Evolutionary conservation across 2,329 filamentous ascomycete species (phyloP).

Genomic region (Trichoderma koningii): DNA sequence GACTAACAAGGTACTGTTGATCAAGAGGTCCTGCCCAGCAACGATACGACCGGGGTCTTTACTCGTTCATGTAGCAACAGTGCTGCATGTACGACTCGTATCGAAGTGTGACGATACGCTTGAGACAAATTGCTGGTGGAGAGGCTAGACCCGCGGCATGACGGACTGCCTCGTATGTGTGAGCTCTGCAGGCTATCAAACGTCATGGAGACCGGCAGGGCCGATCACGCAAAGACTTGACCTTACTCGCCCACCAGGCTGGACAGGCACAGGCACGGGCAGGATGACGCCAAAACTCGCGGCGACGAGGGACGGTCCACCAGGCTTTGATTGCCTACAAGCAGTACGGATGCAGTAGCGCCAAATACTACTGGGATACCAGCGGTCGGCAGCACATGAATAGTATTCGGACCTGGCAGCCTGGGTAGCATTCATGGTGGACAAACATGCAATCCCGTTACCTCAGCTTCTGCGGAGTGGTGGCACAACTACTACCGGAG

Average conservation of each 20-base stretch:
- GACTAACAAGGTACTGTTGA: too few species aligned
- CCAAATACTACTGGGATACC: too few species aligned
- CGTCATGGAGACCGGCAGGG: conserved; percentile 8
- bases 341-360: too few species aligned
- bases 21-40: too few species aligned
- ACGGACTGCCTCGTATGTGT: not conserved
- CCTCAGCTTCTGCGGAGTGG: not conserved
- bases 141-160: not conserved
- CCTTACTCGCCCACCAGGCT: conserved; percentile 1
- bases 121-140: conserved; percentile 1
- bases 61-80: too few species aligned
- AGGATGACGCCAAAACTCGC: conserved; percentile 27
- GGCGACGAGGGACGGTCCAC: conserved; percentile 17
- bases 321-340: conserved; percentile 9
- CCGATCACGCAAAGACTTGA: conserved; percentile 3
- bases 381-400: too few species aligned
- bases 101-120: too few species aligned
- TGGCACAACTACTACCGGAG: not conserved
- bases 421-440: too few species aligned
- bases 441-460: not conserved
- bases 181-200: not conserved
- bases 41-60: too few species aligned
- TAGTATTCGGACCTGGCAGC: too few species aligned
- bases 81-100: too few species aligned
- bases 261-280: conserved; percentile 1